Conservation (phyloP, 768 basidiomycete species). For the Russula sp. region DNA sequence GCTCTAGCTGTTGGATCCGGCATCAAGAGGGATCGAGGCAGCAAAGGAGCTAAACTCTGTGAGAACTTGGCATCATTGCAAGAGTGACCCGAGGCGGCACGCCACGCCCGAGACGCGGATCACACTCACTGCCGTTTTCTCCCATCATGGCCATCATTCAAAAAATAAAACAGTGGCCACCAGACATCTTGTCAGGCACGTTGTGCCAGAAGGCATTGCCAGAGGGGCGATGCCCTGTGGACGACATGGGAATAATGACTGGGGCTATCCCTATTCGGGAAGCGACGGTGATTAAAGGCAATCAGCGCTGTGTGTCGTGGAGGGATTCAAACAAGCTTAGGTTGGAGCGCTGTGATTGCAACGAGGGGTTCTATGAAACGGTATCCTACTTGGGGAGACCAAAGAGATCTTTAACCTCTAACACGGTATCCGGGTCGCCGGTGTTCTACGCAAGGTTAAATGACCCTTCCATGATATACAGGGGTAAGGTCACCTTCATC, state of each 20-base stretch:
- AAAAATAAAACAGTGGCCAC: not conserved
- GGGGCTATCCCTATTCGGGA: not conserved
- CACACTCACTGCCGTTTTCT: not conserved
- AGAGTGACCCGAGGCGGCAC: not conserved
- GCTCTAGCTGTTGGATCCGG: too few relatives aligned
- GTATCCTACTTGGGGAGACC: conserved; percentile 29
- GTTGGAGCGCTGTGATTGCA: not conserved
- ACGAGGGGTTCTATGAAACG: not conserved
- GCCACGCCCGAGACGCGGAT: not conserved
- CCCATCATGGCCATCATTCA: not conserved
- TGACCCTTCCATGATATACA: not conserved
- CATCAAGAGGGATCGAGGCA: not conserved
- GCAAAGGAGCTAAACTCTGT: not conserved
- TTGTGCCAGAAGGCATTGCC: not conserved
- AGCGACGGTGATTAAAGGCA: not conserved
- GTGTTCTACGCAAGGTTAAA: conserved; percentile 37
- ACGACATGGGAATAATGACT: not conserved
- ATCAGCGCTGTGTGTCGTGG: not conserved
- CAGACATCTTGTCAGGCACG: not conserved
- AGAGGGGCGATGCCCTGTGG: not conserved
- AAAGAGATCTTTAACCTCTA: conserved; percentile 47
- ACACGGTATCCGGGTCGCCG: conserved; percentile 44
- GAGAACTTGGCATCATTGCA: not conserved
- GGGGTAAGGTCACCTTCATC: conserved; percentile 51
- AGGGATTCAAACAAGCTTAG: not conserved